Evolutionary conservation across 768 basidiomycete species (phyloP), one percentile per base, ranked within the genome.

Genomic region (Stropharia rugosoannulata): DNA sequence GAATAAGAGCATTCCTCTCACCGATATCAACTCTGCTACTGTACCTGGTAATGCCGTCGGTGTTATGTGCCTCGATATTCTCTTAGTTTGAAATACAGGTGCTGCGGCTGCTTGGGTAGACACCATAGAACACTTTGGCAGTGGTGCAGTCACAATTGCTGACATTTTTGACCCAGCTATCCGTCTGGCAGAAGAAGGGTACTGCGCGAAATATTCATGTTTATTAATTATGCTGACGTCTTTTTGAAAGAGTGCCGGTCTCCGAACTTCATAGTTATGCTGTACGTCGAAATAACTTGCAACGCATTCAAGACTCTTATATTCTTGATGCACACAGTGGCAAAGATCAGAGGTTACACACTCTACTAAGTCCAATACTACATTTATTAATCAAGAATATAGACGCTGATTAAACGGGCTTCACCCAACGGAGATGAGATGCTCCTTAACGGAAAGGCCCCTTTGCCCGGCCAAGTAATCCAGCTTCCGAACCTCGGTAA

Each of bases 91-190:
- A 19, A 25, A 25, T 36, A 29, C 66, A 82, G 95, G 96, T 49
- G 89, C 91, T n/a, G 92, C 95, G 3, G 91, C 94, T 35, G 94
- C 94, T 13, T 98, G 96, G 95, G 77, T 91, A 15, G 97, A 98
- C 69, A 90, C 94, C 0, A 78, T 98, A 35, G 82, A 90, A 57
- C 74, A 76, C 38, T 85, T 97, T 51, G 96, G 96, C 15, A 91
- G 85, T 59, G 89, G 92, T 9, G 85, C 82, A 12, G 66, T 83
- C 12, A 71, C 75, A 40, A 61, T 79, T 44, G 81, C 80, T 3
- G 91, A 98, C 13, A 78, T 95, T 29, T 78, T 98, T 22, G 88
- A 74, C 22, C 97, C 97, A 52, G 97, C 95, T 2, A 97, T 97
- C 55, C 77, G 87, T 39, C 74, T 98, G 51, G 97, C 95, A 6